Conservation (phyloP, 768 basidiomycete genomes). For the Sporobolomyces pararoseus region DNA sequence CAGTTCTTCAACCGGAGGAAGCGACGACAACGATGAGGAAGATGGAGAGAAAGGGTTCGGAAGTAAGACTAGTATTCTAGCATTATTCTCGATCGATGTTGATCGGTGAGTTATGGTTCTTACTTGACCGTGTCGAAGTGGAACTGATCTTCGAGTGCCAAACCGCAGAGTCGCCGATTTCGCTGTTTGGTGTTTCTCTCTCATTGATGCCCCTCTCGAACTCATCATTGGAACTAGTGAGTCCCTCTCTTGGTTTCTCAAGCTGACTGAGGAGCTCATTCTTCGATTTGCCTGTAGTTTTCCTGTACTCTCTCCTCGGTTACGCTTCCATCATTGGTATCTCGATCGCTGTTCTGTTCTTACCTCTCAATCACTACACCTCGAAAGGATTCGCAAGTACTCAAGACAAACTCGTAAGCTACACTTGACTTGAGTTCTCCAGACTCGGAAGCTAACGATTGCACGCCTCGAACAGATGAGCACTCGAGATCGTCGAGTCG, state of each 20-base stretch:
- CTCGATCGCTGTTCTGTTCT: constrained; percentile 42
- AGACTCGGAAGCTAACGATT: too few relatives aligned
- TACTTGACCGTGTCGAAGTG: background rate
- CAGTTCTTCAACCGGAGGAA: background rate
- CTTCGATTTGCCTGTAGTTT: constrained; percentile 8
- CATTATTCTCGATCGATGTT: constrained; percentile 42
- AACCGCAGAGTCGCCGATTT: constrained; percentile 25
- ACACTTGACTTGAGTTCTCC: background rate
- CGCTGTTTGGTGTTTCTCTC: constrained; percentile 36
- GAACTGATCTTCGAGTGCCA: background rate
- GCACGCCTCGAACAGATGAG: constrained; percentile 47
- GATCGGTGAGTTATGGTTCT: constrained; percentile 39
- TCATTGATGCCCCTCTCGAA: constrained; percentile 34
- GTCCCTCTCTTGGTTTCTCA: background rate
- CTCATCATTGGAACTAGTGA: constrained; percentile 43
- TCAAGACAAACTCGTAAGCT: constrained; percentile 45
- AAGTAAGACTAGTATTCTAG: constrained; percentile 38
- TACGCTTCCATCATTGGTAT: constrained; percentile 44
- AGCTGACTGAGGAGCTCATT: background rate
- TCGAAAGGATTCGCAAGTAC: constrained; percentile 42
- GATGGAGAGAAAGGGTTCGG: constrained; percentile 22
- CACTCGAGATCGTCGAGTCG: constrained; percentile 44
- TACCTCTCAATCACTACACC: constrained; percentile 45
- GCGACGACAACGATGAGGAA: constrained; percentile 43
- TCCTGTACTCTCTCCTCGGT: constrained; percentile 44